Conservation (phyloP, 1,284 basidiomycete genomes). For the Kwoniella shivajii region DNA sequence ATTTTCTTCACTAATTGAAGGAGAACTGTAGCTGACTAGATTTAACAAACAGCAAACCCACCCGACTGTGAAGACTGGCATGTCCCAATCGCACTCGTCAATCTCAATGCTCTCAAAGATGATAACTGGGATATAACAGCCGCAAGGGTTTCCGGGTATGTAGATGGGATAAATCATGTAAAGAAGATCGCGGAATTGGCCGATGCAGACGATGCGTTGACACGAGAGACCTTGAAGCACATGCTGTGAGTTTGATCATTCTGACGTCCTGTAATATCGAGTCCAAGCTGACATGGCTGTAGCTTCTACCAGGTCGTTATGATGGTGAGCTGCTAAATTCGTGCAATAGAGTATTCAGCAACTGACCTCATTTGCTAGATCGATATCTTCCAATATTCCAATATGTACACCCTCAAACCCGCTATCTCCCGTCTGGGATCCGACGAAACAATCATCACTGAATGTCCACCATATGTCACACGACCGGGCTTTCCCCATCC, state of each 20-base stretch:
- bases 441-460: constrained; percentile 76
- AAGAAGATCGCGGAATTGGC: constrained; percentile 88
- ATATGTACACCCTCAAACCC: constrained; percentile 89
- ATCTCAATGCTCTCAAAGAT: constrained; percentile 76
- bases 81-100: constrained; percentile 88
- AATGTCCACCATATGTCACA: constrained; percentile 88
- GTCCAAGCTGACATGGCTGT: background rate
- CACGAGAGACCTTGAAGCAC: constrained; percentile 86
- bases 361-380: constrained; percentile 54
- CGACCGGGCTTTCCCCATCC: constrained; percentile 60
- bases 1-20: too few species aligned
- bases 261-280: background rate
- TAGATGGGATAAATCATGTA: constrained; percentile 90
- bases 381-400: constrained; percentile 97
- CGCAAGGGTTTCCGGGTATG: constrained; percentile 73
- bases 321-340: constrained; percentile 56
- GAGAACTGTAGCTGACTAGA: too few species aligned
- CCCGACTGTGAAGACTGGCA: constrained; percentile 88
- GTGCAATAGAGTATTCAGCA: background rate
- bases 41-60: constrained; percentile 73
- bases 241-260: constrained; percentile 66
- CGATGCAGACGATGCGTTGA: constrained; percentile 82
- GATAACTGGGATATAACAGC: constrained; percentile 97
- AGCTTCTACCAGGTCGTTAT: constrained; percentile 96
- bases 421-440: constrained; percentile 81